phyloP scores from a whole-genome alignment of 2,329 filamentous ascomycete species.

The Dryadomyces quercivorus region DNA sequence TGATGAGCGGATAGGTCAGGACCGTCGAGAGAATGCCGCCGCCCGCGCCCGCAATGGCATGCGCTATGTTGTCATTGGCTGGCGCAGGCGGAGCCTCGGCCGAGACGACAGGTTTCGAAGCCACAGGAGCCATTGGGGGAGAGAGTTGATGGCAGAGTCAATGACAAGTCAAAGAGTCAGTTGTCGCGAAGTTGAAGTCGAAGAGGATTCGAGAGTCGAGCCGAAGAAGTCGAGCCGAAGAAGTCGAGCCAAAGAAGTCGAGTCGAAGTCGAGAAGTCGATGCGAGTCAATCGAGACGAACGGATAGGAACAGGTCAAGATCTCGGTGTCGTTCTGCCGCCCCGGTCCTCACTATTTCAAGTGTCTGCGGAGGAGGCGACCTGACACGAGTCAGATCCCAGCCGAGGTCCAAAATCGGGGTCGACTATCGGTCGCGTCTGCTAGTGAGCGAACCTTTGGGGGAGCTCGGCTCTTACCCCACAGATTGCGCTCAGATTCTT shows the following conservation, averaged over 20 bases:
- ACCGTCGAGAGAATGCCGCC: constrained; percentile 93
- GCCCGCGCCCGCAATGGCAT: constrained; percentile 84
- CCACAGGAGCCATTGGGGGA: constrained; percentile 9
- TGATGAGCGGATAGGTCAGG: constrained; percentile 95
- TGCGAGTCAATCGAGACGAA: background rate
- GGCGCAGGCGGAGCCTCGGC: constrained; percentile 45
- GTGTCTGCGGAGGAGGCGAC: too few relatives aligned
- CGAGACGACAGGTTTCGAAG: constrained; percentile 13
- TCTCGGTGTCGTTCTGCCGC: too few relatives aligned
- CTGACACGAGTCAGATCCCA: background rate
- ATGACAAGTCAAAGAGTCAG: background rate
- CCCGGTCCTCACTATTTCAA: background rate
- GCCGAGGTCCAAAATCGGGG: background rate
- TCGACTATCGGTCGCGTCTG: background rate
- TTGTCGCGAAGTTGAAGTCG: too few relatives aligned
- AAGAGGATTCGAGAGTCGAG: background rate
- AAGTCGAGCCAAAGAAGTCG: background rate
- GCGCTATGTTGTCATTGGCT: constrained; percentile 92
- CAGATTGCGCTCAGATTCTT: background rate
- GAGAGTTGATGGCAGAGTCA: background rate
- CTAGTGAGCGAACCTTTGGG: background rate
- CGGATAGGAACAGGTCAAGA: too few relatives aligned
- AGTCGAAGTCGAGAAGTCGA: background rate
- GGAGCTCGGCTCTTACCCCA: background rate
- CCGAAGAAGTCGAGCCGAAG: background rate